Evolutionary conservation across 1,284 basidiomycete genomes (phyloP), one percentile per base, ranked within the genome.

Genomic region (Pholiota adiposa): DNA sequence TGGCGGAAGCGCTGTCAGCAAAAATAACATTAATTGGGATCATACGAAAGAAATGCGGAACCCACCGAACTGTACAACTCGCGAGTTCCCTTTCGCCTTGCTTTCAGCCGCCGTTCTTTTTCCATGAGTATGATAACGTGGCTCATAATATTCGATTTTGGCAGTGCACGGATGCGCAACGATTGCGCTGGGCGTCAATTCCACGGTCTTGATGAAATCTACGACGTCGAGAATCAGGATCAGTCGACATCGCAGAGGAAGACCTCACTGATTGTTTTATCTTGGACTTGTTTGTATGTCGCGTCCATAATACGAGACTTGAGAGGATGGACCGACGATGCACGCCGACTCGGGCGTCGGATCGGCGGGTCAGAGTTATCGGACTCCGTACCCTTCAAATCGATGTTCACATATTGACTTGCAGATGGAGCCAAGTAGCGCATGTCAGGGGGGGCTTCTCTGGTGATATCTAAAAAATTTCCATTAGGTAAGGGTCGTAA

Each of bases 131-230:
- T 51, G 23, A 8, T 7, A 34, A 11, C 33, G 43, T 9, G 44
- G 29, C 14, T 65, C 54, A 21, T 60, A 61, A 51, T 62, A 59
- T 29, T 68, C 65, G 12, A 68, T 56, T 56, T 40, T 33, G 40
- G 54, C 65, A 27, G 57, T 64, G 34, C 46, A 67, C n/a, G 62
- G 56, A 21, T 53, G 31, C 12, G 51, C 56, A 16, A 58, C 51
- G 21, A 51, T 19, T 2, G 64, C 52, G 27, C 58, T 48, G 11
- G 59, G 61, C 16, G 52, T 65, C 34, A 67, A 53, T 6, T 63
- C 44, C 27, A 68, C 67, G 3, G 58, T 31, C 43, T 64, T 68
- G 36, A 65, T 41, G 18, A 64, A 61, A 51, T 58, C 65, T 68
- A 25, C 11, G 14, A 19, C 29, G 7, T 29, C 23, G 14, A n/a